Conservation (phyloP, 1,139 yeast genomes). For the Saccharomycopsis phalli region DNA sequence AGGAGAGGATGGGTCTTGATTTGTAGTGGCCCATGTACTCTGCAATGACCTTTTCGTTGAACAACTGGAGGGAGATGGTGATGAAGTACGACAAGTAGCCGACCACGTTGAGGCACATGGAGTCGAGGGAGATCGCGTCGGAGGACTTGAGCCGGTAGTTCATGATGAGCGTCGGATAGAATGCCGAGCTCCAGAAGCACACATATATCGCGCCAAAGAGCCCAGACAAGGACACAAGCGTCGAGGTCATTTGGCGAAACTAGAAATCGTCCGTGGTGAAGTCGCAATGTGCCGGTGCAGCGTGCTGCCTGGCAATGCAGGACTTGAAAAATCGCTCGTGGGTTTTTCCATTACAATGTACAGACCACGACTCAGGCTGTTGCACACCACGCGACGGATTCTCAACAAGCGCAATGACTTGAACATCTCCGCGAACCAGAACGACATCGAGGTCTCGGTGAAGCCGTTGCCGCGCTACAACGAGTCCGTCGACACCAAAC, state of each 20-base stretch:
- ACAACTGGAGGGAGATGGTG: conserved; percentile 18
- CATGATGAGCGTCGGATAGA: conserved; percentile 18
- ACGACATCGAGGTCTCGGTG: conserved; percentile 42
- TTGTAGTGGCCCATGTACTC: conserved; percentile 16
- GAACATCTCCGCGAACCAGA: conserved; percentile 19
- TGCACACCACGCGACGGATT: no score
- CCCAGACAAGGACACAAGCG: conserved; percentile 10
- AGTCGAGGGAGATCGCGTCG: conserved; percentile 18
- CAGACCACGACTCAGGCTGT: no score
- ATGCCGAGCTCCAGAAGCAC: conserved; percentile 19
- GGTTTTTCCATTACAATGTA: no score
- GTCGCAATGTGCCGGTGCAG: not conserved
- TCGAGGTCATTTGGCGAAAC: not conserved
- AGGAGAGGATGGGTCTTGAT: conserved; percentile 17
- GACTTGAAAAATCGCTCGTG: not conserved
- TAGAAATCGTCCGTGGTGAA: not conserved
- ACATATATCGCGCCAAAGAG: conserved; percentile 15
- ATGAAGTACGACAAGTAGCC: conserved; percentile 19
- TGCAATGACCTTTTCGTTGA: conserved; percentile 13
- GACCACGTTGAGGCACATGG: conserved; percentile 13
- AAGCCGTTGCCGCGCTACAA: conserved; percentile 67
- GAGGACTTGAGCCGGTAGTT: conserved; percentile 18
- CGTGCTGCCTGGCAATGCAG: not conserved
- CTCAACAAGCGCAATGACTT: conserved; percentile 15
- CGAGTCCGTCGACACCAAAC: conserved; percentile 67